Evolutionary conservation across 495 filamentous ascomycete genomes (phyloP), one percentile per base, ranked within the genome.

Genomic region (Cairneyella variabilis): DNA sequence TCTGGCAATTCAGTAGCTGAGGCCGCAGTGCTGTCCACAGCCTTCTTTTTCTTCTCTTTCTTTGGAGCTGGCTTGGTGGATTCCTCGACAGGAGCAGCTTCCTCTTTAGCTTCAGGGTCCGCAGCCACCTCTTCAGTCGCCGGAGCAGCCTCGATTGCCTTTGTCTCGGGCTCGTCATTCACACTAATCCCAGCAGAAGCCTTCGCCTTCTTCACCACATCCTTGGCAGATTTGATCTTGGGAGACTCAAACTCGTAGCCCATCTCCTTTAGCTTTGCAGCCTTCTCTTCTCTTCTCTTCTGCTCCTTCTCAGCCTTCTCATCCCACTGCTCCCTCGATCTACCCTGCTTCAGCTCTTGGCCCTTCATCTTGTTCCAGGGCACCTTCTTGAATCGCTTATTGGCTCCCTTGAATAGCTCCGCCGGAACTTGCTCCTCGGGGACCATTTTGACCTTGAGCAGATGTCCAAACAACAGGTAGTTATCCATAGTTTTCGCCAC

Each of bases 401-500:
- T 91, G 53, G 88, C 86, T 28, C 90, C 91, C 71, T 90, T 87
- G 78, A 87, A 97, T 51, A 97, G 68, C 42, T 86, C 74, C 22
- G 82, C 79, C 66, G 93, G 88, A 30, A 96, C 74, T 61, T 93
- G 84, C 54, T 85, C 88, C 18, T 76, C 65, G 1, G 89, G 80
- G 7, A 97, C 79, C 26, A 79, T 70, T 67, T 89, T 88, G 70
- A 89, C 91, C 65, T 92, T 89, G 54, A 98, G 72, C 58, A 97
- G 86, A 65, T 95, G 91, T 9, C 88, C 86, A 68, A 93, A 97
- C 63, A 98, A 78, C 14, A 97, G 84, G 66, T 98, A 98, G 71
- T 93, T 96, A 72, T 97, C 80, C 95, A 97, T 98, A 2, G 93
- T 96, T 59, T 85, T 84, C 14, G 88, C 85, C 42, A 92, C 93